Evolutionary conservation across 1,284 basidiomycete species (phyloP), one percentile per base, ranked within the genome.

Genomic region (Melampsora americana): DNA sequence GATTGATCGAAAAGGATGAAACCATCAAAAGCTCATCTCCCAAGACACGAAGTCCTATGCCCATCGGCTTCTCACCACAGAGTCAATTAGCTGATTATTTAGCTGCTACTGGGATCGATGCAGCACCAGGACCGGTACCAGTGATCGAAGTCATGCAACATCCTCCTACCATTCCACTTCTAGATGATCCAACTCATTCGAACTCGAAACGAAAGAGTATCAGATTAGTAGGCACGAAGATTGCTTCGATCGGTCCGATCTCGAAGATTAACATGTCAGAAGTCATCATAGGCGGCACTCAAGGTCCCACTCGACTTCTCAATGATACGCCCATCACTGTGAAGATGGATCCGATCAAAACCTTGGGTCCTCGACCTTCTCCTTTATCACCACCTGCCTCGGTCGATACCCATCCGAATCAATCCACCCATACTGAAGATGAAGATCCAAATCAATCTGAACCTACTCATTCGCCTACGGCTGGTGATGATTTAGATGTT

Each of bases 401-500:
- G 23, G 64, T 42, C 12, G 94, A 94, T 79, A 86, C 99, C 12
- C 95, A 99, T 82, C 85, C 98, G 53, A 92, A 92, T 81, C 92
- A 90, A 77, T 85, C 98, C 53, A 94, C n/a, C n/a, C n/a, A n/a
- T n/a, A n/a, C n/a, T n/a, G 89, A 92, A n/a, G n/a, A n/a, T n/a
- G 78, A 94, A 97, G 84, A 99, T 99, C 92, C 62, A 92, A 92
- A 60, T 28, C n/a, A n/a, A n/a, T n/a, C n/a, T n/a, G n/a, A n/a
- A n/a, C n/a, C n/a, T n/a, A 26, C 18, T 56, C 50, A 56, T 2
- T 16, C 60, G 5, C 60, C 30, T 28, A 3, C 60, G 16, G 61
- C 71, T 14, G 44, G 88, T 59, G 85, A 87, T 39, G 92, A 93
- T 77, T 88, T 89, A 50, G 92, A 96, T 78, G 86, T 97, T 9